phyloP scores from a whole-genome alignment of 148 eudicot species.

The Fagopyrum tataricum region DNA sequence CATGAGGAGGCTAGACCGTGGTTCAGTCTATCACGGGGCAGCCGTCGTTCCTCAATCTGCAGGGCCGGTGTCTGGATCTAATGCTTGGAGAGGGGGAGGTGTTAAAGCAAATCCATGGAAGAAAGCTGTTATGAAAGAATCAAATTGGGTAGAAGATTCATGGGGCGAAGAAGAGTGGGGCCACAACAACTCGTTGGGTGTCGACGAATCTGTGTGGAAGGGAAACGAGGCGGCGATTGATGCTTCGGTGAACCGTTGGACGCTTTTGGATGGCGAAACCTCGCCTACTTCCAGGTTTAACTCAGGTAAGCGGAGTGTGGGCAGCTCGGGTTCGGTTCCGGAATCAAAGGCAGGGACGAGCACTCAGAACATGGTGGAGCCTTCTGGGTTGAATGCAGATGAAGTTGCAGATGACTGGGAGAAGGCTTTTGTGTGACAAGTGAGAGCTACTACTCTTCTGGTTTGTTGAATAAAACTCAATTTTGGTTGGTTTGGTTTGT shows the following conservation, averaged over 20 bases:
- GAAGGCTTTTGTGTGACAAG: slow-evolving; percentile 53
- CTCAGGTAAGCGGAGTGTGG: slow-evolving; percentile 15
- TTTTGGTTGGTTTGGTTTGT: background rate
- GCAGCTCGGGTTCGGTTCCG: slow-evolving; percentile 18
- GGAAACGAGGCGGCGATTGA: slow-evolving; percentile 41
- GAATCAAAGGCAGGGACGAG: slow-evolving; percentile 18
- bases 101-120: slow-evolving; percentile 63
- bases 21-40: slow-evolving; percentile 74
- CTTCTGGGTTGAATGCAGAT: slow-evolving; percentile 26
- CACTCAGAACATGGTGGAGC: background rate
- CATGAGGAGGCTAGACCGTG: slow-evolving; percentile 93
- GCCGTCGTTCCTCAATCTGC: slow-evolving; percentile 37
- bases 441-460: background rate
- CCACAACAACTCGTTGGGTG: slow-evolving; percentile 19
- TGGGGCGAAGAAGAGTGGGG: slow-evolving; percentile 70
- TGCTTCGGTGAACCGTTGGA: slow-evolving; percentile 61
- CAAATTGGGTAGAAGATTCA: slow-evolving; percentile 47
- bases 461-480: background rate
- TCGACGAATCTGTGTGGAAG: slow-evolving; percentile 30
- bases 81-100: slow-evolving; percentile 45
- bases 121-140: slow-evolving; percentile 49
- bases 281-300: slow-evolving; percentile 27
- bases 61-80: slow-evolving; percentile 26
- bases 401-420: slow-evolving; percentile 92
- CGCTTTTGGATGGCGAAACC: slow-evolving; percentile 46